phyloP scores from a whole-genome alignment of 2,329 filamentous ascomycete genomes.

The Talaromyces marneffei region DNA sequence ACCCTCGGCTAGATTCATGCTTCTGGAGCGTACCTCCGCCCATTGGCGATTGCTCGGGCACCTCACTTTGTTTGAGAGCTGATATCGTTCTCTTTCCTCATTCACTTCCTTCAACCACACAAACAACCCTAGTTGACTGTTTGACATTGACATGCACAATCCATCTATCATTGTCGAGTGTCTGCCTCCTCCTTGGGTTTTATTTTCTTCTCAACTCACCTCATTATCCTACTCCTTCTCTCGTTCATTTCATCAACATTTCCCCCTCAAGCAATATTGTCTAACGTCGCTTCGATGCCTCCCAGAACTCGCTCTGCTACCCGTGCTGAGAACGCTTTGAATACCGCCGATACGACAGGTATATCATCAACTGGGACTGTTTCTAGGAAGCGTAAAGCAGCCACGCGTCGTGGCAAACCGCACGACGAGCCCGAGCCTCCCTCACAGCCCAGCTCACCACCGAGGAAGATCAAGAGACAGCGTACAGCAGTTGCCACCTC shows the following conservation, averaged over 20 bases:
- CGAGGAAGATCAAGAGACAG: conserved; percentile 65
- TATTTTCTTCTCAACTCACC: not conserved
- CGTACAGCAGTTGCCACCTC: conserved; percentile 53
- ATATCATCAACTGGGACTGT: conserved; percentile 40
- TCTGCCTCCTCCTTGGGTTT: not conserved
- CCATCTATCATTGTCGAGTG: not conserved
- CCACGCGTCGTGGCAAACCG: conserved; percentile 46
- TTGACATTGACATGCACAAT: not conserved
- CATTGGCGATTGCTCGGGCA: conserved; percentile 5
- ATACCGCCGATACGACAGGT: conserved; percentile 29
- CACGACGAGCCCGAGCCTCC: conserved; percentile 32
- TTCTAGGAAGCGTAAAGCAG: conserved; percentile 71
- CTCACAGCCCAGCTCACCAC: conserved; percentile 27
- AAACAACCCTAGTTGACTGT: not conserved
- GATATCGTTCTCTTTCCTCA: not conserved
- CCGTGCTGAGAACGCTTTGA: conserved; percentile 51
- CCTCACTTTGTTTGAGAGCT: not conserved
- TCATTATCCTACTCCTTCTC: not conserved
- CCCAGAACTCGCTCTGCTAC: conserved; percentile 93
- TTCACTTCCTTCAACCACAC: not conserved
- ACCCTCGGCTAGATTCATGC: not conserved
- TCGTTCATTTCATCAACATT: not conserved
- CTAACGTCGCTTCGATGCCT: conserved; percentile 70
- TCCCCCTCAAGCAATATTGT: not conserved
- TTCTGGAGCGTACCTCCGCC: not conserved